Evolutionary conservation across 495 filamentous ascomycete species (phyloP), one percentile per base, ranked within the genome.

Genomic region (Tuber umbilicatum): DNA sequence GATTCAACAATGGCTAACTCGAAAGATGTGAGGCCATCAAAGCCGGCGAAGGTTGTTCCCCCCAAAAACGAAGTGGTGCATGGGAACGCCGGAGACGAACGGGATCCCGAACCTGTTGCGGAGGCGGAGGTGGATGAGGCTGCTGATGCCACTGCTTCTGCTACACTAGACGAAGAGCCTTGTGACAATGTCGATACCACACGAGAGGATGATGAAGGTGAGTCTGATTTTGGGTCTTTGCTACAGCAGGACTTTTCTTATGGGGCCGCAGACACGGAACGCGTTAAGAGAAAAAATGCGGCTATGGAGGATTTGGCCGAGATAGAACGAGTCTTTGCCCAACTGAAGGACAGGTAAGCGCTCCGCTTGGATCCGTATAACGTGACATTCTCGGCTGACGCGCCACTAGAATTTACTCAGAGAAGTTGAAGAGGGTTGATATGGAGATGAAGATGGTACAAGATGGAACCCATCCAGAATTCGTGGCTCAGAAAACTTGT

Each of bases 291-390:
- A 80, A 94, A 94, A 83, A 91, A 89, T 81, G 87, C 88, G 43
- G 94, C 94, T 0, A 90, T 94, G 86, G 92, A 94, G 68, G 89
- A 93, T 68, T 85, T 97, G 38, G 85, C 87, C 21, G 86, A 87
- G 37, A 90, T 98, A 70, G 94, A 98, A 83, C 89, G 89, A 81
- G 90, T 93, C 76, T 98, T 97, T 83, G 89, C 90, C 74, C 88
- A 89, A 38, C 90, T 97, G 78, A 88, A 93, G 79, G 93, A 97
- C 79, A 93, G 91, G 94, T 97, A 84, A 85, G 90, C 76, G 31
- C 12, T 67, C 68, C 80, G 60, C 78, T 64, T 64, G 81, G 50
- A 73, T 27, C 40, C 39, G 73, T 77, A 75, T 77, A 40, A 68
- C 40, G 68, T 67, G 74, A 70, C 43, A 3, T 64, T 38, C 64